A percentile compares a stretch with the other conserved stretches of the same genome.
Conservation (phyloP, 352 stramenopile species). For the Globisporangium radiosum region DNA sequence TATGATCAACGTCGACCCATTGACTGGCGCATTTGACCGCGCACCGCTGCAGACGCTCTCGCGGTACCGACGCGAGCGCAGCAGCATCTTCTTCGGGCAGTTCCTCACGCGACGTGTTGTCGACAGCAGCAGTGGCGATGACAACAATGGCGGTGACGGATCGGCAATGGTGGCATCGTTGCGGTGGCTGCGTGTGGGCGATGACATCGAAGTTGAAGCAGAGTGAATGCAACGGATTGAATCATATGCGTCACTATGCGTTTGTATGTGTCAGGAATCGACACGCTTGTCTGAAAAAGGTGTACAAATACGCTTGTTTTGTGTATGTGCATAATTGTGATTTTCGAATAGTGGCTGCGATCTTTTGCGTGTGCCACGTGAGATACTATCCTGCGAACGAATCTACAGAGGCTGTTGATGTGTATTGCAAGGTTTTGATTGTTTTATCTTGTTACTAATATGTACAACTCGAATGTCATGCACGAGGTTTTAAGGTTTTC, state of each 20-base stretch:
- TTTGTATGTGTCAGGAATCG: background rate
- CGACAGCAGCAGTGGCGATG: background rate
- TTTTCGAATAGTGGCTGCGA: background rate
- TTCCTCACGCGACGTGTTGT: slow-evolving; percentile 36
- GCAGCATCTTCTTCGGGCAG: slow-evolving; percentile 80
- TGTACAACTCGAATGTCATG: background rate
- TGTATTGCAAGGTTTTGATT: background rate
- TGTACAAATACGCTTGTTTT: background rate
- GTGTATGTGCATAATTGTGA: background rate
- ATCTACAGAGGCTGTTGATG: background rate
- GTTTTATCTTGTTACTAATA: background rate
- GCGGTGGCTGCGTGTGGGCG: slow-evolving; percentile 30
- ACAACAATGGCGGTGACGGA: background rate
- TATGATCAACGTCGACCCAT: slow-evolving; percentile 81
- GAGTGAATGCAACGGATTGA: background rate
- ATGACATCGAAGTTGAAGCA: slow-evolving; percentile 28
- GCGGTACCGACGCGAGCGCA: slow-evolving; percentile 61
- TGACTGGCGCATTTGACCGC: slow-evolving; percentile 43
- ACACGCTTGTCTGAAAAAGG: background rate
- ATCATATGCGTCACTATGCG: background rate
- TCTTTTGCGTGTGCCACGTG: background rate
- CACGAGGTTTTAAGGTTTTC: background rate
- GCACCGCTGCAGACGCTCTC: slow-evolving; percentile 68
- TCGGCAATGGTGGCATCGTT: background rate
- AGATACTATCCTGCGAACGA: background rate